Conservation (phyloP, 805 yeast species). For the Metschnikowia lochheadii region DNA sequence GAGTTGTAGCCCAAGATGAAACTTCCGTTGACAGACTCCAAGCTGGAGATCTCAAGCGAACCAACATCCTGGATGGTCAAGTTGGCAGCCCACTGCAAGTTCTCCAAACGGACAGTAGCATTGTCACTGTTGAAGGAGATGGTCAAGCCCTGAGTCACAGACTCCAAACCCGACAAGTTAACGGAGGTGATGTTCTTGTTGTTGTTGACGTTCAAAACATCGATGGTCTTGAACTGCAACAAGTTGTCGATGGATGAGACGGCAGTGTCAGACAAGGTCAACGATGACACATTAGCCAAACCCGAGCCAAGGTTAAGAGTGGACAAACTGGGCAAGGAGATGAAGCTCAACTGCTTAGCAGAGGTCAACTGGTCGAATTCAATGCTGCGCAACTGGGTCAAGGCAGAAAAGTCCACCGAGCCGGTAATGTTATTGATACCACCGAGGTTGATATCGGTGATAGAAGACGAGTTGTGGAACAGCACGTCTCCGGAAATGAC, state of each 20-base stretch:
- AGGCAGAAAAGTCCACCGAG: conserved; percentile 32
- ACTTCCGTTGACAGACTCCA: conserved; percentile 39
- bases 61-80: conserved; percentile 41
- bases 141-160: conserved; percentile 33
- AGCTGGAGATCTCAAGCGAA: conserved; percentile 27
- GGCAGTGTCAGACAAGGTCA: conserved; percentile 41
- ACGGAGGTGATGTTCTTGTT: conserved; percentile 39
- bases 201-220: conserved; percentile 37
- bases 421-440: conserved; percentile 32
- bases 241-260: conserved; percentile 31
- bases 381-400: conserved; percentile 36
- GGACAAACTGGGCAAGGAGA: conserved; percentile 41
- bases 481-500: conserved; percentile 28
- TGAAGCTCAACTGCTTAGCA: conserved; percentile 30
- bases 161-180: conserved; percentile 28
- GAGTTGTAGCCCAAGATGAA: conserved; percentile 38
- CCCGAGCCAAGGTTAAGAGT: conserved; percentile 34
- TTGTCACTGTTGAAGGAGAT: conserved; percentile 38
- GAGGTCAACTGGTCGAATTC: conserved; percentile 31
- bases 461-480: conserved; percentile 38
- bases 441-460: conserved; percentile 29
- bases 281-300: conserved; percentile 28
- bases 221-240: conserved; percentile 28
- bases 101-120: conserved; percentile 27
- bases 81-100: conserved; percentile 40